Evolutionary conservation across 805 yeast genomes (phyloP).

Genomic region (Cyberlindnera xylosilytica): DNA sequence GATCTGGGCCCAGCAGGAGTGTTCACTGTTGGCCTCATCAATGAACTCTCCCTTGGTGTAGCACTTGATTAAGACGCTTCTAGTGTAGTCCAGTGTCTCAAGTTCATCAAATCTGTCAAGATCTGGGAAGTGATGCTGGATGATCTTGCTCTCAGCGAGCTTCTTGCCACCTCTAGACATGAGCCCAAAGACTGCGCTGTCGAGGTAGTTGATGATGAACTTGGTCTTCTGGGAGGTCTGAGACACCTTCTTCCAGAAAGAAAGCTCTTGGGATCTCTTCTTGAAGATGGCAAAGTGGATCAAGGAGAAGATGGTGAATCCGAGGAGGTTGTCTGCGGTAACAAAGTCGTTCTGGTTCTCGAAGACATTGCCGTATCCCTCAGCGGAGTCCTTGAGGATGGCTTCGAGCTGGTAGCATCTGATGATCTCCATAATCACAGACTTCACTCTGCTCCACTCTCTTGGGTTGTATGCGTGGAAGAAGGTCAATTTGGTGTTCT

Average conservation of each 20-base stretch:
- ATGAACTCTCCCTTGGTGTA: not conserved
- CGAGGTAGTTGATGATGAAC: not conserved
- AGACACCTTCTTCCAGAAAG: not conserved
- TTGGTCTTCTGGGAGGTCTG: not conserved
- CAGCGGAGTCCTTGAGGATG: not conserved
- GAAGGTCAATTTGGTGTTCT: not conserved
- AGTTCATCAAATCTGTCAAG: not conserved
- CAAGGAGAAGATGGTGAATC: not conserved
- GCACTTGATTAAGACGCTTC: not conserved
- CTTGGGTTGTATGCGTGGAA: not conserved
- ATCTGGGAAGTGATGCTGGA: not conserved
- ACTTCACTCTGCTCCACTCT: not conserved
- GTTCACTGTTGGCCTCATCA: not conserved
- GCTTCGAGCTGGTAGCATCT: not conserved
- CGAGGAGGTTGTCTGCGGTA: not conserved
- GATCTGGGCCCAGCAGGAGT: not conserved
- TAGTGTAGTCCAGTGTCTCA: not conserved
- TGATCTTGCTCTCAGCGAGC: not conserved
- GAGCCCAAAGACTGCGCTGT: not conserved
- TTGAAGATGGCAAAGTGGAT: slow-evolving; percentile 1
- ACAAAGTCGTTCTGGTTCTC: not conserved
- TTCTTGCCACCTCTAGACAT: not conserved
- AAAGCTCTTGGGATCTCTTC: not conserved
- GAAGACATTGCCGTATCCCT: not conserved
- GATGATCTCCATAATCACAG: not conserved